Conservation (phyloP, 345 rosid genomes). For the Eutrema yunnanense region DNA sequence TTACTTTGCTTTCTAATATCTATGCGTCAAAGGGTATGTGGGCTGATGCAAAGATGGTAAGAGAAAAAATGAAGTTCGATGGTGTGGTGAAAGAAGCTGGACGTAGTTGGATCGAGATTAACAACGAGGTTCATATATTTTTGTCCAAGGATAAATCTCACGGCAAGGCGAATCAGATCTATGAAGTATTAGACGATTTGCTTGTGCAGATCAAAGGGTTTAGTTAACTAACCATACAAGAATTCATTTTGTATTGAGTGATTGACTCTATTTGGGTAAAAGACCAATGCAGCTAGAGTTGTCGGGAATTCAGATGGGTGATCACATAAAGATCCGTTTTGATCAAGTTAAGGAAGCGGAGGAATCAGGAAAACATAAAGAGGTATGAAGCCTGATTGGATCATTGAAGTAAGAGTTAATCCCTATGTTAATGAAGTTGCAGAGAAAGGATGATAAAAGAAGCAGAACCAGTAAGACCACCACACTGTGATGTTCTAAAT, state of each 20-base stretch:
- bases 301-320: not conserved
- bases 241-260: not conserved
- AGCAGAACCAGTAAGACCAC: not conserved
- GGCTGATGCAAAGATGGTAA: slow-evolving; percentile 53
- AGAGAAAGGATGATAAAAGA: not conserved
- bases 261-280: not conserved
- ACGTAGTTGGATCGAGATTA: slow-evolving; percentile 56
- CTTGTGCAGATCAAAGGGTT: slow-evolving; percentile 42
- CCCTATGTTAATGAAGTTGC: not conserved
- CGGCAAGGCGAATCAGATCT: slow-evolving; percentile 31
- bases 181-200: slow-evolving; percentile 38
- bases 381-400: not conserved
- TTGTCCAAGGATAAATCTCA: slow-evolving; percentile 52
- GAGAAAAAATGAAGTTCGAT: slow-evolving; percentile 54
- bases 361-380: not conserved
- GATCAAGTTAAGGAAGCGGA: not conserved
- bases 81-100: slow-evolving; percentile 74
- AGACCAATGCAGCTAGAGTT: not conserved
- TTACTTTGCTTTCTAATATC: slow-evolving; percentile 53
- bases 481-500: not conserved
- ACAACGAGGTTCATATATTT: slow-evolving; percentile 43
- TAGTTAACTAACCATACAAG: slow-evolving; percentile 3
- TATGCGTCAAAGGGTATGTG: slow-evolving; percentile 72
- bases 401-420: not conserved
- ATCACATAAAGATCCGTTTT: not conserved